Conservation (phyloP, 352 stramenopile genomes). For the Globisporangium perplexum region DNA sequence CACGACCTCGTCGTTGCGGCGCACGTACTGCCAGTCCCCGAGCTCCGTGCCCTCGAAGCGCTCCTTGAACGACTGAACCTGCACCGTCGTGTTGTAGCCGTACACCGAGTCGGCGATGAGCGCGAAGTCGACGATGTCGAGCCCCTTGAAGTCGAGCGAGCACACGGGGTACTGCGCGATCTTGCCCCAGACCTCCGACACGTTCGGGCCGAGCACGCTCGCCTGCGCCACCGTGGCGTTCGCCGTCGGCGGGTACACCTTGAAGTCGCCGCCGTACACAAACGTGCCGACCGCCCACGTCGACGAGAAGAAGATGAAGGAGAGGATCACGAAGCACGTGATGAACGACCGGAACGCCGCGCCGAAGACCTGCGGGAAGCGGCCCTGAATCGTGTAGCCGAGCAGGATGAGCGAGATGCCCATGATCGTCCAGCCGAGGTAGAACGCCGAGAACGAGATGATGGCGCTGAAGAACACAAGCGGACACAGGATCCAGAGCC, state of each 20-base stretch:
- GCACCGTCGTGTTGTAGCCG: slow-evolving; percentile 68
- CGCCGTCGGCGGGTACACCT: slow-evolving; percentile 50
- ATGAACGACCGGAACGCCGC: slow-evolving; percentile 84
- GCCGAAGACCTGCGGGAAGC: slow-evolving; percentile 82
- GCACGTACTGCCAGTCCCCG: slow-evolving; percentile 67
- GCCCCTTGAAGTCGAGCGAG: slow-evolving; percentile 45
- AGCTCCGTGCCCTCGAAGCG: slow-evolving; percentile 79
- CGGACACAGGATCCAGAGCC: slow-evolving; percentile 57
- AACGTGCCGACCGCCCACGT: slow-evolving; percentile 86
- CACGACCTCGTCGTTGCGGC: slow-evolving; percentile 53
- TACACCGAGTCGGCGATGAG: slow-evolving; percentile 82
- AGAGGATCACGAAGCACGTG: slow-evolving; percentile 76
- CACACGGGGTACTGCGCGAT: slow-evolving; percentile 81
- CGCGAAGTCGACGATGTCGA: slow-evolving; percentile 82
- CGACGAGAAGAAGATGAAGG: slow-evolving; percentile 85
- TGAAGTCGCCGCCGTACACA: slow-evolving; percentile 78
- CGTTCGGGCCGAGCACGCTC: slow-evolving; percentile 22
- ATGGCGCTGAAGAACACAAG: slow-evolving; percentile 73
- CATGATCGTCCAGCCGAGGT: slow-evolving; percentile 79
- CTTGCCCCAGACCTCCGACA: slow-evolving; percentile 31
- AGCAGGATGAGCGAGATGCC: slow-evolving; percentile 75
- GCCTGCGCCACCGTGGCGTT: slow-evolving; percentile 11
- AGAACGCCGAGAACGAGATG: slow-evolving; percentile 78
- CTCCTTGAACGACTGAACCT: slow-evolving; percentile 69
- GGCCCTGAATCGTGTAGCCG: slow-evolving; percentile 72